Conservation (phyloP, 106 monocot species). For the Phalaenopsis aphrodite region DNA sequence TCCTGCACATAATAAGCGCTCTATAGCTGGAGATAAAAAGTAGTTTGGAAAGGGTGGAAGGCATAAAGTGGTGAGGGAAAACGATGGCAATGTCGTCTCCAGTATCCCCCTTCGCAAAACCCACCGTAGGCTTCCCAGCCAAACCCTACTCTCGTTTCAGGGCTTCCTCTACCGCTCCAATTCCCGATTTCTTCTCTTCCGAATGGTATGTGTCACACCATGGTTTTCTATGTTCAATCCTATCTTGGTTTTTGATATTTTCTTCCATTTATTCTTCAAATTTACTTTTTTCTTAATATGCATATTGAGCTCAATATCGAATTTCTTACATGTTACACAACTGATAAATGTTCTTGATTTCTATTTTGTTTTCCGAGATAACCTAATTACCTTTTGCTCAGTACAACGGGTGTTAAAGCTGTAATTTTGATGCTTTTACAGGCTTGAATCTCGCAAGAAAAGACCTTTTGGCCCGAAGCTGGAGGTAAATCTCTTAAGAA, state of each 20-base stretch:
- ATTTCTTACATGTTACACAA: neutral
- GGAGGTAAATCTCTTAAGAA: constrained; percentile 33
- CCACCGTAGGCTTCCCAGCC: constrained; percentile 5
- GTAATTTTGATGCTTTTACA: constrained; percentile 13
- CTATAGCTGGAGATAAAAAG: too few species aligned
- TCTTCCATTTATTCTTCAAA: neutral
- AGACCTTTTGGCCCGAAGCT: constrained; percentile 79
- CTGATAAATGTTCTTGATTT: neutral
- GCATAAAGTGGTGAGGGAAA: neutral
- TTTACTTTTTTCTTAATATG: neutral
- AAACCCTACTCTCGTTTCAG: constrained; percentile 17
- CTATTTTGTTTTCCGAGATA: neutral
- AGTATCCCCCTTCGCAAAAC: constrained; percentile 6
- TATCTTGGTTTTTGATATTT: neutral
- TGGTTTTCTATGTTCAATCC: neutral
- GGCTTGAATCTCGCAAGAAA: constrained; percentile 64
- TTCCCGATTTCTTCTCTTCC: constrained; percentile 79
- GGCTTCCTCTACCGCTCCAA: constrained; percentile 46
- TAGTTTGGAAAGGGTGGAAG: too few species aligned
- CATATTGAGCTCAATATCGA: neutral
- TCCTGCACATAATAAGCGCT: too few species aligned
- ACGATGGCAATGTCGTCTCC: constrained; percentile 3
- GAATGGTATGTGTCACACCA: constrained; percentile 34
- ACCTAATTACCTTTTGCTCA: neutral
- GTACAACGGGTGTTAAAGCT: neutral